Evolutionary conservation across 257 asterid genomes (phyloP).

Genomic region (Nicotiana sylvestris): DNA sequence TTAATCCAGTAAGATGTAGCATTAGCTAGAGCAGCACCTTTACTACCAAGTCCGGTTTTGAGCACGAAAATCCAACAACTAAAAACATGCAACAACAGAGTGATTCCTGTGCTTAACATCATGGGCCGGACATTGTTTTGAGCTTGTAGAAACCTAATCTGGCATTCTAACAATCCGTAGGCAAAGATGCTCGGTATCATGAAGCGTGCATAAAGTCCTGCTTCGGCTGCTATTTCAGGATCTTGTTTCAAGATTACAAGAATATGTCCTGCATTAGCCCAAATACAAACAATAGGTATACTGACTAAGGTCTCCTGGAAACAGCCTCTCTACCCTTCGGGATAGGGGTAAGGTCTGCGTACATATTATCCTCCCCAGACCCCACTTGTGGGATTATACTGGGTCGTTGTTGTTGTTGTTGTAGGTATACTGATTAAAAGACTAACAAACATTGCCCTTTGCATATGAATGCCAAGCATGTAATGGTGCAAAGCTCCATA

Average conservation of each 20-base stretch:
- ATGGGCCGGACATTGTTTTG: slow-evolving; percentile 63
- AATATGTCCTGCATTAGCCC: slow-evolving; percentile 10
- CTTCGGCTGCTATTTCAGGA: slow-evolving; percentile 51
- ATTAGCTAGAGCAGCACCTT: slow-evolving; percentile 66
- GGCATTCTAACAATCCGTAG: slow-evolving; percentile 58
- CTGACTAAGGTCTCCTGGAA: not conserved
- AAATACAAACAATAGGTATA: slow-evolving; percentile 17
- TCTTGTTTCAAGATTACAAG: slow-evolving; percentile 47
- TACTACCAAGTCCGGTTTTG: slow-evolving; percentile 51
- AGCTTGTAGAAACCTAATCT: slow-evolving; percentile 54
- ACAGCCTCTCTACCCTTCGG: too few relatives aligned
- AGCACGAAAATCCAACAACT: slow-evolving; percentile 54
- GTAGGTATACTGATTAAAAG: not conserved
- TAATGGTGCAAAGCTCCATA: slow-evolving; percentile 23
- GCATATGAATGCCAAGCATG: slow-evolving; percentile 25
- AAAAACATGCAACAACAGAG: slow-evolving; percentile 41
- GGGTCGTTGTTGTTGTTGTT: too few relatives aligned
- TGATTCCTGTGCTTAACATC: slow-evolving; percentile 57
- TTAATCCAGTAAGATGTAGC: slow-evolving; percentile 11
- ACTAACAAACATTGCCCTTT: slow-evolving; percentile 22
- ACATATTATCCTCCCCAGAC: too few relatives aligned
- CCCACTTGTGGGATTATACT: too few relatives aligned
- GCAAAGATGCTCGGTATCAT: slow-evolving; percentile 68
- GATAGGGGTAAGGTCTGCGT: too few relatives aligned
- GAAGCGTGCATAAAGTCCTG: slow-evolving; percentile 51